Evolutionary conservation across 441 rosid genomes (phyloP), one percentile per base, ranked within the genome.

Genomic region (Mallotus japonicus): DNA sequence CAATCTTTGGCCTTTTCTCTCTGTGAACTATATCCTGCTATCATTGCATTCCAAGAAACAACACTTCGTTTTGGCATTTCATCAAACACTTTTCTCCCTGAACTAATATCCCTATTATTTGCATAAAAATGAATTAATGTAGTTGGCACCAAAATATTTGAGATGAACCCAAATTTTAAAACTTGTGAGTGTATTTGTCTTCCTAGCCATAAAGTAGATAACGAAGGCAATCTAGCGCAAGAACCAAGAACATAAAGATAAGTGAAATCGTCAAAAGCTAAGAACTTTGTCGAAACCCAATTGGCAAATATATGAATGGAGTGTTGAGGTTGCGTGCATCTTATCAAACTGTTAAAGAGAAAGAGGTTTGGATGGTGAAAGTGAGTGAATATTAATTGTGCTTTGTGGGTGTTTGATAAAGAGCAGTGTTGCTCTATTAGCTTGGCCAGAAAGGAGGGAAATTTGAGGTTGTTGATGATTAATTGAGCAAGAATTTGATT

Each of bases 321-420:
- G 69, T 79, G 77, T 34, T 81, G 75, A 34, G 89, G 90, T 54
- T 69, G 77, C 72, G 69, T 80, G 75, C 90, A 89, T 71, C 86
- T 78, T 46, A 88, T 76, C 80, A 85, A 72, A 11, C 90, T 89
- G 73, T 89, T 89, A 79, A 87, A 88, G 60, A 89, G 94, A 69
- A 86, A 86, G 75, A 79, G 69, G 61, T 82, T 82, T 55, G 80
- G 83, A 51, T 75, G 42, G 20, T 75, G 62, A 16, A 78, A 82
- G 28, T 71, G 83, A 40, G 82, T 73, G 71, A 83, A 83, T 7
- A 84, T 53, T 2, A 57, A 77, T n/a, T 69, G 77, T 69, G 89
- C 82, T 65, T 81, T 77, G 76, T 75, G 80, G 70, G 83, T 75
- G 72, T 77, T 77, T 57, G 65, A 65, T 65, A 62, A 71, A 50